These are phyloP conservation scores for Ogataea haglerorum DNA, from an alignment of 805 yeast genomes.

Conservation along the genomic window DNA sequence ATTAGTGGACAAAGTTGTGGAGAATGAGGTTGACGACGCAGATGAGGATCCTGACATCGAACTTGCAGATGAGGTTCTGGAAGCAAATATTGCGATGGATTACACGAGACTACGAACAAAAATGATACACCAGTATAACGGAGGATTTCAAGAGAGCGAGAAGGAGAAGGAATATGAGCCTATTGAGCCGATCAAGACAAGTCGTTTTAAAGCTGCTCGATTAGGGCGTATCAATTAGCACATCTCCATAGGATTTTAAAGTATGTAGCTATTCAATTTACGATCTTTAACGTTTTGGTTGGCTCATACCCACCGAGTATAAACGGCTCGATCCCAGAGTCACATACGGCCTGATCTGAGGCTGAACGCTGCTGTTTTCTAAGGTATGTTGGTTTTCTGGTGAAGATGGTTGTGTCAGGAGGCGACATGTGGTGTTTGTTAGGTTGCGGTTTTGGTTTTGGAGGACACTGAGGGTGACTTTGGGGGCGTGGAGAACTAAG, in stretches of 20 bases:
- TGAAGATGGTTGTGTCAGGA: conserved; percentile 24
- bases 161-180: conserved; percentile 63
- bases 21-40: conserved; percentile 35
- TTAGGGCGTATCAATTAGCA: conserved; percentile 20
- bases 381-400: conserved; percentile 22
- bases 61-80: conserved; percentile 34
- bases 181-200: conserved; percentile 56
- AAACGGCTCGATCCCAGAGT: conserved; percentile 28
- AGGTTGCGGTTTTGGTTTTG: conserved; percentile 1
- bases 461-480: not conserved
- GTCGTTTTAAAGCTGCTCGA: conserved; percentile 65
- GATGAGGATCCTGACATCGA: conserved; percentile 29
- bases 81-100: conserved; percentile 49
- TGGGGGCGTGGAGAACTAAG: not conserved
- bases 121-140: conserved; percentile 42
- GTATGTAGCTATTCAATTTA: conserved; percentile 11
- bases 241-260: not conserved
- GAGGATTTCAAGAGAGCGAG: conserved; percentile 45
- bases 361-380: conserved; percentile 16
- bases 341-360: conserved; percentile 22
- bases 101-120: conserved; percentile 56
- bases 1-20: conserved; percentile 42
- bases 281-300: conserved; percentile 17
- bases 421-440: conserved; percentile 8
- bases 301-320: conserved; percentile 31